Conservation (phyloP, 768 basidiomycete species). For the Roridomyces roridus region DNA sequence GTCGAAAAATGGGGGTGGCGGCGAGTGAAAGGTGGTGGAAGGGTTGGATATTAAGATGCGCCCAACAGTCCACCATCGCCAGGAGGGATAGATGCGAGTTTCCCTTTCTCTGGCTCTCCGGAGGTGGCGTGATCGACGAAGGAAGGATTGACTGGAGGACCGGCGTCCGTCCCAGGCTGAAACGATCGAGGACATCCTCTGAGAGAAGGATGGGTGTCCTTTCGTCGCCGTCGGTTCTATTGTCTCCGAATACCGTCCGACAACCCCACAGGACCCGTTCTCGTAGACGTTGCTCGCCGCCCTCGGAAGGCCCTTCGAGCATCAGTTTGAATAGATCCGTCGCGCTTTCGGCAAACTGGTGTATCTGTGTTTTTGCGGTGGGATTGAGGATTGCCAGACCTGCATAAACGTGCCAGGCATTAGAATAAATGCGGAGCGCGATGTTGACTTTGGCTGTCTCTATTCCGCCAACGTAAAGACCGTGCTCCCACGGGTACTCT, state of each 20-base stretch:
- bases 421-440: slow-evolving; percentile 93
- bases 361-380: slow-evolving; percentile 83
- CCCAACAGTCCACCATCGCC: slow-evolving; percentile 99
- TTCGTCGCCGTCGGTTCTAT: slow-evolving; percentile 34
- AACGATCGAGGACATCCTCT: slow-evolving; percentile 86
- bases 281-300: slow-evolving; percentile 57
- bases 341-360: slow-evolving; percentile 86
- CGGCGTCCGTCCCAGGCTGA: slow-evolving; percentile 69
- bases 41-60: slow-evolving; percentile 83
- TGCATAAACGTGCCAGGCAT: slow-evolving; percentile 99
- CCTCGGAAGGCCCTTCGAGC: slow-evolving; percentile 60
- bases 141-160: slow-evolving; percentile 42
- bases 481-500: slow-evolving; percentile 94
- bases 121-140: slow-evolving; percentile 63
- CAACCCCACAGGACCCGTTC: slow-evolving; percentile 77
- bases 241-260: slow-evolving; percentile 74
- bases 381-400: slow-evolving; percentile 98
- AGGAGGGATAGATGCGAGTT: slow-evolving; percentile 95
- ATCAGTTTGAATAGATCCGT: slow-evolving; percentile 97
- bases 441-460: slow-evolving; percentile 99
- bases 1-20: slow-evolving; percentile 93
- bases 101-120: slow-evolving; percentile 47
- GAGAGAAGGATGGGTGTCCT: slow-evolving; percentile 79
- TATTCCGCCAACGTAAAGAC: slow-evolving; percentile 94
- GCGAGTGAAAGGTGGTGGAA: slow-evolving; percentile 92